phyloP scores from a whole-genome alignment of 2,329 filamentous ascomycete genomes.

The Chaetomium sp. region DNA sequence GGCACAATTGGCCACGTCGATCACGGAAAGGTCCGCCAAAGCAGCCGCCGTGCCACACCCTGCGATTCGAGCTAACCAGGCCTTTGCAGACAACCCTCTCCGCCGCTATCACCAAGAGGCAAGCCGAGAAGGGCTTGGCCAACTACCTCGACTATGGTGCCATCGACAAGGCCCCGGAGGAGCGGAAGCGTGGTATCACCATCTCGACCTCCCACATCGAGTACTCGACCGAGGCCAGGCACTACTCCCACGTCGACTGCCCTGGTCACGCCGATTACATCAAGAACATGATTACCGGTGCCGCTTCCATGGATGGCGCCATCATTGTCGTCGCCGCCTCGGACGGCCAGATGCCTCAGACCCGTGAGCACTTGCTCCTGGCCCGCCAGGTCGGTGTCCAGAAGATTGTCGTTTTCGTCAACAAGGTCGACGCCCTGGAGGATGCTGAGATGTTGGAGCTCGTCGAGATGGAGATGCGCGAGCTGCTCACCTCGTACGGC shows the following conservation, averaged over 20 bases:
- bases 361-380: slow-evolving; percentile 94
- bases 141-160: slow-evolving; percentile 96
- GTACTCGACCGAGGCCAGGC: slow-evolving; percentile 89
- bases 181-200: slow-evolving; percentile 99
- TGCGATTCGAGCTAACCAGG: slow-evolving; percentile 25
- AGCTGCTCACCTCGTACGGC: slow-evolving; percentile 87
- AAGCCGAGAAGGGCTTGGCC: slow-evolving; percentile 90
- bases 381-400: slow-evolving; percentile 98
- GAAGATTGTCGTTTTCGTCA: slow-evolving; percentile 98
- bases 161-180: slow-evolving; percentile 98
- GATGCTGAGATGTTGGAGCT: slow-evolving; percentile 99
- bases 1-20: slow-evolving; percentile 99
- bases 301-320: slow-evolving; percentile 98
- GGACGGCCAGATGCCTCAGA: slow-evolving; percentile 99
- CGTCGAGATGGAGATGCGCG: slow-evolving; percentile 99
- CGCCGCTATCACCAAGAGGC: slow-evolving; percentile 97
- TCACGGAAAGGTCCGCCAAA: slow-evolving; percentile 85
- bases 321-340: slow-evolving; percentile 98
- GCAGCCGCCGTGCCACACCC: not conserved
- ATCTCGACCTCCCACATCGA: slow-evolving; percentile 99
- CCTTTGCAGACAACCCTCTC: slow-evolving; percentile 84
- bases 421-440: slow-evolving; percentile 97
- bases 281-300: slow-evolving; percentile 99
- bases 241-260: slow-evolving; percentile 99
- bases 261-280: slow-evolving; percentile 99